Evolutionary conservation across 352 stramenopile species (phyloP).

Genomic region (Phytopythium mirpurense): DNA sequence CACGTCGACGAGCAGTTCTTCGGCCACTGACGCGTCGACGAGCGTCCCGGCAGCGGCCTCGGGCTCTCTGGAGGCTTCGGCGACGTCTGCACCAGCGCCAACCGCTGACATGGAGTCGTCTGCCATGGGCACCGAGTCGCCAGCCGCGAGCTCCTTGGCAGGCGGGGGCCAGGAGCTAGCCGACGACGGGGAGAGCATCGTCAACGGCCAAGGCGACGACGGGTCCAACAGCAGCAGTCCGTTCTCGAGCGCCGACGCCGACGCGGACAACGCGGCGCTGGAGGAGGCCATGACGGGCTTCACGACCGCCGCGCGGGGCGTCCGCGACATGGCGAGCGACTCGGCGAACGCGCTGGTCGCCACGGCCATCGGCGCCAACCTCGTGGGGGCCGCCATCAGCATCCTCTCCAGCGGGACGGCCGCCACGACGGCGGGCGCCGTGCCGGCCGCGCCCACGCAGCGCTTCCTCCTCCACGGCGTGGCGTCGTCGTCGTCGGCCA

Average conservation of each 20-base stretch:
- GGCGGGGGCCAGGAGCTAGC: too few relatives aligned
- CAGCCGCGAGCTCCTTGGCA: slow-evolving; percentile 1
- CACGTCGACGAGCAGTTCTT: slow-evolving; percentile 4
- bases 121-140: too few relatives aligned
- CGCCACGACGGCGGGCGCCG: slow-evolving; percentile 8
- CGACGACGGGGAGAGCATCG: slow-evolving; percentile 1
- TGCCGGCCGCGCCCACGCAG: slow-evolving; percentile 14
- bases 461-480: slow-evolving; percentile 20
- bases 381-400: slow-evolving; percentile 41
- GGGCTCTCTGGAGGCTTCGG: too few relatives aligned
- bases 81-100: too few relatives aligned
- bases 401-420: slow-evolving; percentile 30
- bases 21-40: slow-evolving; percentile 6
- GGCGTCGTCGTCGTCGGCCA: slow-evolving; percentile 3
- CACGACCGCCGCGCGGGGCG: slow-evolving; percentile 15
- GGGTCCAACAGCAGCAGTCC: neutral
- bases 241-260: neutral
- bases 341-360: slow-evolving; percentile 54
- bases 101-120: too few relatives aligned
- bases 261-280: too few relatives aligned
- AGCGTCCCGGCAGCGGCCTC: too few relatives aligned
- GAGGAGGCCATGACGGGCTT: slow-evolving; percentile 20
- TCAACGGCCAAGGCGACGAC: neutral
- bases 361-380: slow-evolving; percentile 44
- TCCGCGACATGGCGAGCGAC: slow-evolving; percentile 27